These are phyloP conservation scores for Myxozyma geophila DNA, from an alignment of 805 yeast species.

Conservation along the genomic window DNA sequence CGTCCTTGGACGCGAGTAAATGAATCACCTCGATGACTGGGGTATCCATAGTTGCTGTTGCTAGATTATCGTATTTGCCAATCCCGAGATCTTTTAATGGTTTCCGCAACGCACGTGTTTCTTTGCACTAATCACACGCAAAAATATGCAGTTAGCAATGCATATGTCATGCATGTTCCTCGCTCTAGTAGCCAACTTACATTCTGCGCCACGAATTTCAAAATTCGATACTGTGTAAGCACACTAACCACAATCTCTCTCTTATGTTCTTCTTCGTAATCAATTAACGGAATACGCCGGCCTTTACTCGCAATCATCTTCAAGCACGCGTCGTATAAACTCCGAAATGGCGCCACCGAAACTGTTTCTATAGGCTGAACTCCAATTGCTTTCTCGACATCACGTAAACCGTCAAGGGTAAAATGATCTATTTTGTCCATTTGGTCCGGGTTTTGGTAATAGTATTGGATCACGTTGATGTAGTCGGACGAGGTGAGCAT, in stretches of 20 bases:
- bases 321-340: slow-evolving; percentile 89
- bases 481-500: slow-evolving; percentile 89
- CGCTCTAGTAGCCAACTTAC: slow-evolving; percentile 56
- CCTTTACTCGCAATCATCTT: slow-evolving; percentile 88
- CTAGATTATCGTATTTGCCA: slow-evolving; percentile 62
- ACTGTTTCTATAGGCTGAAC: slow-evolving; percentile 84
- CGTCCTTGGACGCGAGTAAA: slow-evolving; percentile 73
- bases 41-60: slow-evolving; percentile 84
- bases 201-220: slow-evolving; percentile 92
- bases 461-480: slow-evolving; percentile 92
- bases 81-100: slow-evolving; percentile 73
- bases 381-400: slow-evolving; percentile 85
- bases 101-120: slow-evolving; percentile 77
- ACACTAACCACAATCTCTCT: slow-evolving; percentile 95
- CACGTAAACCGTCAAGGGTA: slow-evolving; percentile 76
- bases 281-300: slow-evolving; percentile 91
- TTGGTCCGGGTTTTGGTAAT: slow-evolving; percentile 82
- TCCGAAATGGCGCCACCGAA: slow-evolving; percentile 87
- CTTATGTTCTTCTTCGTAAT: slow-evolving; percentile 87
- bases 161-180: slow-evolving; percentile 55
- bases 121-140: slow-evolving; percentile 63
- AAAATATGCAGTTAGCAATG: neutral
- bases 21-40: slow-evolving; percentile 95
- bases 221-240: slow-evolving; percentile 91
- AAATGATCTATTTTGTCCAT: slow-evolving; percentile 85